Percentiles rank a stretch among this genome's conserved stretches.
phyloP scores from a whole-genome alignment of 2,329 filamentous ascomycete species.

The Stemphylium vesicarium region DNA sequence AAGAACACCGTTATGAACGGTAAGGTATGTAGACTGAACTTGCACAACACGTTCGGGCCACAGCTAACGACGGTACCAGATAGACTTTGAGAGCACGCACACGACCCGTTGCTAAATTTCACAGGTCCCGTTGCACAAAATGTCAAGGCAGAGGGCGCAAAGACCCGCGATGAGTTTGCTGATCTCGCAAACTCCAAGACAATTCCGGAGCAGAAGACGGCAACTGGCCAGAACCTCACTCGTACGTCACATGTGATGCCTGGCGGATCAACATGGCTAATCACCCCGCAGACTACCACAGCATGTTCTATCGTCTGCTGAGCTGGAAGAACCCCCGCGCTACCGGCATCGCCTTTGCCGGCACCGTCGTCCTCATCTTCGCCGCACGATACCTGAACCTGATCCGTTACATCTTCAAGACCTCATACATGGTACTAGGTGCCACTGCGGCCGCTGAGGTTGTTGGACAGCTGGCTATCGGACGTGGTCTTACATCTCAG shows the following conservation, averaged over 20 bases:
- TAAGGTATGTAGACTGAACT: conserved; percentile 44
- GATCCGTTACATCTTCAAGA: conserved; percentile 67
- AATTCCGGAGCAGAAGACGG: conserved; percentile 61
- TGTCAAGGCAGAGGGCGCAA: conserved; percentile 62
- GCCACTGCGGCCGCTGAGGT: conserved; percentile 65
- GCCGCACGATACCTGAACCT: conserved; percentile 68
- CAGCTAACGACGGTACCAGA: conserved; percentile 40
- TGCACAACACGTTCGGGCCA: conserved; percentile 2
- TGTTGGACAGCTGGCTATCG: conserved; percentile 61
- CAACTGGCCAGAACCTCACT: conserved; percentile 67
- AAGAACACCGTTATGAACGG: conserved; percentile 53
- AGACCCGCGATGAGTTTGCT: conserved; percentile 64
- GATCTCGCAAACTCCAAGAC: conserved; percentile 63
- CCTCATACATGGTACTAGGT: conserved; percentile 64
- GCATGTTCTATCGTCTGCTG: conserved; percentile 69
- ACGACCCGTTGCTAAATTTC: conserved; percentile 33
- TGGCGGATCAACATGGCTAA: conserved; percentile 17
- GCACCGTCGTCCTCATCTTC: conserved; percentile 65
- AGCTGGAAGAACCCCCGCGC: conserved; percentile 72
- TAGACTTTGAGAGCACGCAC: conserved; percentile 31
- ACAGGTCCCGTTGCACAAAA: conserved; percentile 63
- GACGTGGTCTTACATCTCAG: conserved; percentile 65
- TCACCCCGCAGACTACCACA: conserved; percentile 64
- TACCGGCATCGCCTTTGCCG: conserved; percentile 65
- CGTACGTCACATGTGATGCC: conserved; percentile 51